Evolutionary conservation across 345 rosid genomes (phyloP), one percentile per base, ranked within the genome.

Genomic region (Aquilaria malaccensis): DNA sequence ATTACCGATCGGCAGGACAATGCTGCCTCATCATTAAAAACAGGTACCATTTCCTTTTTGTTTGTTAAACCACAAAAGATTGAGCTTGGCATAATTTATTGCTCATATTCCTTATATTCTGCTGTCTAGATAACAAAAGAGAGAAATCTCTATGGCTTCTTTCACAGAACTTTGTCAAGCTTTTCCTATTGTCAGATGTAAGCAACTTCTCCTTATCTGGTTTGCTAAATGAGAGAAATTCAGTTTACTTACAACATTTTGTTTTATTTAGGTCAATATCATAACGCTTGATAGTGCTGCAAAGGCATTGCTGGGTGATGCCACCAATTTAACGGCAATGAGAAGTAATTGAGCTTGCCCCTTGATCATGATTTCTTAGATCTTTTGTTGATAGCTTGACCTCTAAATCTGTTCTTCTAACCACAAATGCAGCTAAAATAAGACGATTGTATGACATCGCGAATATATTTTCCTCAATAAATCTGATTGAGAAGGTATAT

Each of bases 381-480:
- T 31, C 54, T 60, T 57, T 51, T 31, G 31, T 30, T n/a, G 30
- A 29, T 10, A 45, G 14, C 22, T 22, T 45, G 56, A 32, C 45
- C 6, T 13, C 72, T 73, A 49, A 71, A 56, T 11, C 29, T 60
- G 43, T 22, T 68, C 45, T 43, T 6, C 62, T 59, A 13, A 13
- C 65, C 48, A 54, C 67, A 30, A 12, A 30, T 74, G 79, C 88
- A 90, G 97, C 90, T 61, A 90, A 85, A 81, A 80, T 87, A 51
- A 79, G 97, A 72, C 83, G 95, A 59, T 75, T 87, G 14, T 87
- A 90, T 66, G 97, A 87, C 76, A 83, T 90, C 59, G 97, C 90
- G 53, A 90, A 90, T 74, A 90, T 87, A 60, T 80, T 87, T 65
- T 78, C 95, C 59, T 87, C 92, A 5, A 75, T 87, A 76, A 80